These are phyloP conservation scores for Cercospora brassicicola DNA, from an alignment of 2,329 filamentous ascomycete genomes.

Conservation along the genomic window DNA sequence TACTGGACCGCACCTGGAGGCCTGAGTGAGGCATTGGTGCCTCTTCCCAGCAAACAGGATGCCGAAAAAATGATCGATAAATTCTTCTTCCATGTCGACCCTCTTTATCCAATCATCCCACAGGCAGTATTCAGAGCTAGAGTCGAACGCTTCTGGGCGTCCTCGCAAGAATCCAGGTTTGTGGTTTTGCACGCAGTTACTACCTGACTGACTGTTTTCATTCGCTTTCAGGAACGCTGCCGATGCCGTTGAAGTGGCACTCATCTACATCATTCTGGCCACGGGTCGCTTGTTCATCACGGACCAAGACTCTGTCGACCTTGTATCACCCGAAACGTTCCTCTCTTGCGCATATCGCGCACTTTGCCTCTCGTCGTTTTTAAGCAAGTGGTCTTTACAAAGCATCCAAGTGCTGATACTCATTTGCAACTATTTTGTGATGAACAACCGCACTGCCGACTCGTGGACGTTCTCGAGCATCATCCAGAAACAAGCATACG, in stretches of 20 bases:
- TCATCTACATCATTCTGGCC: neutral
- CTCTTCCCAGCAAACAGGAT: conserved; percentile 9
- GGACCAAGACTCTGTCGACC: neutral
- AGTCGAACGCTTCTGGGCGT: neutral
- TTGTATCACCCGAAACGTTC: neutral
- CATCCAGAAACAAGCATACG: conserved; percentile 72
- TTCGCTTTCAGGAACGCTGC: neutral
- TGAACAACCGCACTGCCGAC: conserved; percentile 78
- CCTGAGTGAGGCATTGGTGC: conserved; percentile 7
- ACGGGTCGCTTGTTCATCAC: neutral
- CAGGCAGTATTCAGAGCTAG: neutral
- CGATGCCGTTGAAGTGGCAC: neutral
- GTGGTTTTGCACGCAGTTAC: neutral
- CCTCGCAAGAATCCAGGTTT: neutral
- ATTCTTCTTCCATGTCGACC: conserved; percentile 14
- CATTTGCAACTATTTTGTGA: conserved; percentile 78
- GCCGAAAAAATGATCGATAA: conserved; percentile 8
- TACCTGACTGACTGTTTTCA: neutral
- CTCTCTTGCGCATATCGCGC: neutral
- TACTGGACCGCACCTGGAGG: conserved; percentile 16
- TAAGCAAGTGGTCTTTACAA: neutral
- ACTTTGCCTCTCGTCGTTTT: neutral
- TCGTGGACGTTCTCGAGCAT: conserved; percentile 80
- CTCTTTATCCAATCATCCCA: conserved; percentile 13
- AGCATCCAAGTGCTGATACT: conserved; percentile 73